Percentiles rank a stretch among this genome's conserved stretches.
Conservation (phyloP, 2,329 filamentous ascomycete genomes). For the Aspergillus persii region DNA sequence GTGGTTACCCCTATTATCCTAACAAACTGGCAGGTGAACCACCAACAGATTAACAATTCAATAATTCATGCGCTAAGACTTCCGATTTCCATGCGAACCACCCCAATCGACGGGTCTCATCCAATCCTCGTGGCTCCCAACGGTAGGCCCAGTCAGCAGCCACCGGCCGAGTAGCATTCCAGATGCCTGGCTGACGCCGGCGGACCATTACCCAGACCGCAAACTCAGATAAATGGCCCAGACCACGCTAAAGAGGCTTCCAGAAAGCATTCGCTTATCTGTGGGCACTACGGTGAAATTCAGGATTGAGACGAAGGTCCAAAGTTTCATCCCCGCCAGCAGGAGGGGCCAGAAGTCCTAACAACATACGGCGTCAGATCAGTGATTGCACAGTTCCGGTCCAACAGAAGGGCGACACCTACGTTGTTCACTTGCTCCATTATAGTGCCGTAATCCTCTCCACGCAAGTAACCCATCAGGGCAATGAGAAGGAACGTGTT, state of each 20-base stretch:
- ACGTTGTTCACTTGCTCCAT: constrained; percentile 34
- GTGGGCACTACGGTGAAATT: constrained; percentile 40
- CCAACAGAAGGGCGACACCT: constrained; percentile 9
- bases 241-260: constrained; percentile 35
- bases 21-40: background rate
- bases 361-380: background rate
- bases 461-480: constrained; percentile 52
- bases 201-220: constrained; percentile 19
- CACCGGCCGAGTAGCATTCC: background rate
- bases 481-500: constrained; percentile 58
- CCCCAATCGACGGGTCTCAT: background rate
- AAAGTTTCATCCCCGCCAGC: constrained; percentile 39
- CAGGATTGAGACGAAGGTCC: constrained; percentile 40
- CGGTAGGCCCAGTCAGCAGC: background rate
- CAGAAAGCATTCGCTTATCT: constrained; percentile 34
- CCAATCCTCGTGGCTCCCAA: background rate
- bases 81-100: background rate
- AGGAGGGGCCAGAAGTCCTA: constrained; percentile 39
- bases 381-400: background rate
- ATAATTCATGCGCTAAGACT: background rate
- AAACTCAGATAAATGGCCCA: constrained; percentile 42
- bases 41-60: background rate
- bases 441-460: constrained; percentile 32
- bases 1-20: background rate
- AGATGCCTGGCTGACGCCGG: background rate